Percentiles rank a stretch among this genome's conserved stretches.
Conservation (phyloP, 1,284 basidiomycete genomes). For the Trichosporon faecale region DNA sequence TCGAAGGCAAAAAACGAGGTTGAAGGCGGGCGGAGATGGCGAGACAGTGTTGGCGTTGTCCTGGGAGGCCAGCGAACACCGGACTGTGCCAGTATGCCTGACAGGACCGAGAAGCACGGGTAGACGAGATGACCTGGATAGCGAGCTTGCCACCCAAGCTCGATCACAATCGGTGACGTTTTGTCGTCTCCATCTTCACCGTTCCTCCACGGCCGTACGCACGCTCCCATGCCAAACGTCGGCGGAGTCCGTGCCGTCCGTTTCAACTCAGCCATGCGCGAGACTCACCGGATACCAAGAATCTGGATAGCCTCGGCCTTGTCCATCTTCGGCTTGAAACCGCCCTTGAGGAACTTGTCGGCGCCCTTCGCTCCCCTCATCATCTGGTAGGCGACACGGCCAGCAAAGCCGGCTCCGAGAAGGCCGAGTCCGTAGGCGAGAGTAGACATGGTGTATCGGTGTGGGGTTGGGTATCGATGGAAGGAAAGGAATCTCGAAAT, state of each 20-base stretch:
- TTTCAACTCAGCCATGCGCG: too few species aligned
- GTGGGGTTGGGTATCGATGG: slow-evolving; percentile 1
- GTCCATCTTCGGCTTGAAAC: slow-evolving; percentile 95
- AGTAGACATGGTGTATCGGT: slow-evolving; percentile 57
- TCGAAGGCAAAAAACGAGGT: not conserved
- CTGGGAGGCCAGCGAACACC: too few species aligned
- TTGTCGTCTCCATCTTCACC: too few species aligned
- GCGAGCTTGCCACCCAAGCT: too few species aligned
- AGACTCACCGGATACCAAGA: slow-evolving; percentile 83
- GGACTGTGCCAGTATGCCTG: too few species aligned
- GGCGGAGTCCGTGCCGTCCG: too few species aligned
- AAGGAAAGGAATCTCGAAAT: not conserved
- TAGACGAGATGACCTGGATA: too few species aligned
- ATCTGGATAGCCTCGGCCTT: slow-evolving; percentile 86
- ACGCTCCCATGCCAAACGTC: too few species aligned
- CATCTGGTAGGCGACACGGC: slow-evolving; percentile 60
- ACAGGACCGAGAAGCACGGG: too few species aligned
- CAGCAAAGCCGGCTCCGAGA: slow-evolving; percentile 73
- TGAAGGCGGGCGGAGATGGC: not conserved
- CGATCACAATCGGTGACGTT: too few species aligned
- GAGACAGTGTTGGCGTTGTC: too few species aligned
- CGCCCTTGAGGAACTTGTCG: slow-evolving; percentile 87
- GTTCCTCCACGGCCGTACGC: too few species aligned
- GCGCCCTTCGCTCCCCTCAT: slow-evolving; percentile 58
- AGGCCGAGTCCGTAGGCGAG: slow-evolving; percentile 73